A percentile compares a stretch with the other conserved stretches of the same genome.
Evolutionary conservation across 2,329 filamentous ascomycete species (phyloP).

Genomic region (Cercospora beticola): DNA sequence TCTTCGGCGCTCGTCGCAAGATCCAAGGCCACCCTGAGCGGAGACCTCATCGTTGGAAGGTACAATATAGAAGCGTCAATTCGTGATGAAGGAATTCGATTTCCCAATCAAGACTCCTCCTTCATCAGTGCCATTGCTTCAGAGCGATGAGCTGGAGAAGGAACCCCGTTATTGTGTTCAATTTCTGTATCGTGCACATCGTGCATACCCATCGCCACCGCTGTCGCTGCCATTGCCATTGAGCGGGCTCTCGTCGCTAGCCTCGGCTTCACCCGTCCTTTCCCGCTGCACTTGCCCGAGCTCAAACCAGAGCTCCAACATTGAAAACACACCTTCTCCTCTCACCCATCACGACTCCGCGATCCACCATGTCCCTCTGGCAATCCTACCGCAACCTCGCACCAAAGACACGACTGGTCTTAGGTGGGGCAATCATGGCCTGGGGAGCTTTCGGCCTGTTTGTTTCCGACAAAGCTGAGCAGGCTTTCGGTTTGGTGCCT

Average conservation of each 20-base stretch:
- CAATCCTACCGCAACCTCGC: constrained; percentile 67
- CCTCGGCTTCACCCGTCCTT: not conserved
- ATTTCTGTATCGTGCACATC: not conserved
- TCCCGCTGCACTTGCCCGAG: not conserved
- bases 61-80: not conserved
- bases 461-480: constrained; percentile 69
- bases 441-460: constrained; percentile 76
- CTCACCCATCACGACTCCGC: not conserved
- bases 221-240: not conserved
- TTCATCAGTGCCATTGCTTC: constrained; percentile 3
- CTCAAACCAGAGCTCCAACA: not conserved
- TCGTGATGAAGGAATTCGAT: not conserved
- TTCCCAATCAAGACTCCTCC: not conserved
- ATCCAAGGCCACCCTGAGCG: not conserved
- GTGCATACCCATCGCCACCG: not conserved
- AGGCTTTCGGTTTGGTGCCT: constrained; percentile 69
- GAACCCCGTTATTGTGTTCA: too few species aligned
- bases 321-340: not conserved
- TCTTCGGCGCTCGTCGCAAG: not conserved
- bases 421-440: constrained; percentile 72
- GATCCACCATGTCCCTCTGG: constrained; percentile 14
- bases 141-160: constrained; percentile 3
- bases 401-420: constrained; percentile 65
- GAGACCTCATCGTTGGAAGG: not conserved
- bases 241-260: not conserved